Base-by-base conservation (phyloP, 2,329 filamentous ascomycete genomes). In the Exophiala oligosperma region DNA sequence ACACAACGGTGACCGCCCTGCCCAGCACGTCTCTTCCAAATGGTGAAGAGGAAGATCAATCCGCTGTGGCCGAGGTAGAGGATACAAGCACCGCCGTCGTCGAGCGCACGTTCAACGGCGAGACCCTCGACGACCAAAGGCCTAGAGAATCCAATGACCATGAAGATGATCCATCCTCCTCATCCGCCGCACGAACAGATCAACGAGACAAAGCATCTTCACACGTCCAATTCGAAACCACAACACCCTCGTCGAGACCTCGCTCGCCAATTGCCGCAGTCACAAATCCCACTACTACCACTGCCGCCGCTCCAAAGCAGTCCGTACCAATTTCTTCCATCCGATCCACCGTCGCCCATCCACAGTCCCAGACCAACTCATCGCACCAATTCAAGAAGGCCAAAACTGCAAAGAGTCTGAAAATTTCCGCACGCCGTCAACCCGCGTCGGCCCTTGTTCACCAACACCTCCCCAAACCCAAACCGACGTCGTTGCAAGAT, bases 401-500 rank as follows among this genome's bases (percentile, higher is more conserved):
- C 24, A 47, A 28, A 24, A 14, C 26, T 9, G 12, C 26, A n/a
- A 48, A 48, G 6, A 26, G 2, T 5, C n/a, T 26, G 14, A 28
- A 4, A 29, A 32, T 7, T 12, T 40, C n/a, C 32, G 49, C 44
- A 35, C 24, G 26, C 5, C 44, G 12, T 23, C 29, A 40, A n/a
- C 38, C 26, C 14, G 41, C 32, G 43, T 24, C 51, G 5, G 35
- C 46, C 11, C 23, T 17, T 21, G 21, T 32, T 17, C 52, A 41
- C 40, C 26, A 29, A 23, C 32, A 17, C 26, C 21, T 44, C 11
- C 21, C 44, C 23, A 24, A 21, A 29, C 23, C 54, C 14, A 61
- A 55, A 38, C 17, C 50, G 28, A 46, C 61, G 14, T 49, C 49
- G 14, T 47, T 61, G 3, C 58, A 61, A 23, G 23, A 57, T 26